Evolutionary conservation across 2,329 filamentous ascomycete genomes (phyloP).

Genomic region (Endoconidiophora polonica): DNA sequence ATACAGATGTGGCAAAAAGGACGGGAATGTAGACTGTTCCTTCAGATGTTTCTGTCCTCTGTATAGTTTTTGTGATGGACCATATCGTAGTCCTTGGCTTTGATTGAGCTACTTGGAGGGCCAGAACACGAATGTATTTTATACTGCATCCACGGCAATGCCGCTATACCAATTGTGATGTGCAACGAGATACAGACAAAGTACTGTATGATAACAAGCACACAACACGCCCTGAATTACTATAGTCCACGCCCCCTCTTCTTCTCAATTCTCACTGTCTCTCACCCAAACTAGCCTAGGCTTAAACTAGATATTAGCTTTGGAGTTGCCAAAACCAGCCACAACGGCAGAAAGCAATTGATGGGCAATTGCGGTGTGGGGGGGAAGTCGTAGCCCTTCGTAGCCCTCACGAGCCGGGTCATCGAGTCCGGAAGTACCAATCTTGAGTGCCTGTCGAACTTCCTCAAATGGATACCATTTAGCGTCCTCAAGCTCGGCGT

Average conservation of each 20-base stretch:
- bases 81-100: too few relatives aligned
- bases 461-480: conserved; percentile 78
- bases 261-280: not conserved
- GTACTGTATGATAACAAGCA: too few relatives aligned
- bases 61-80: too few relatives aligned
- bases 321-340: conserved; percentile 36
- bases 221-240: too few relatives aligned
- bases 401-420: conserved; percentile 46
- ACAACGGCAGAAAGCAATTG: conserved; percentile 68
- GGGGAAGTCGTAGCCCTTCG: conserved; percentile 64
- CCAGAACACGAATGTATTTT: too few relatives aligned
- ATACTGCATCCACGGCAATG: too few relatives aligned
- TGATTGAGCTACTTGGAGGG: too few relatives aligned
- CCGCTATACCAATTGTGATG: too few relatives aligned
- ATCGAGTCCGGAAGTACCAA: conserved; percentile 45
- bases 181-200: too few relatives aligned
- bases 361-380: conserved; percentile 80
- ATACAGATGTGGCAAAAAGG: too few relatives aligned
- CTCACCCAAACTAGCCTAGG: not conserved
- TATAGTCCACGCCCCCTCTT: not conserved
- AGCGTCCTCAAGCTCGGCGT: conserved; percentile 79
- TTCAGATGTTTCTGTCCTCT: too few relatives aligned
- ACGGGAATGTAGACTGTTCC: too few relatives aligned
- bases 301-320: conserved; percentile 4
- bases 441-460: conserved; percentile 53